A percentile compares a stretch with the other conserved stretches of the same genome.
phyloP scores from a whole-genome alignment of 768 basidiomycete genomes.

The Leccinellum luteum region DNA sequence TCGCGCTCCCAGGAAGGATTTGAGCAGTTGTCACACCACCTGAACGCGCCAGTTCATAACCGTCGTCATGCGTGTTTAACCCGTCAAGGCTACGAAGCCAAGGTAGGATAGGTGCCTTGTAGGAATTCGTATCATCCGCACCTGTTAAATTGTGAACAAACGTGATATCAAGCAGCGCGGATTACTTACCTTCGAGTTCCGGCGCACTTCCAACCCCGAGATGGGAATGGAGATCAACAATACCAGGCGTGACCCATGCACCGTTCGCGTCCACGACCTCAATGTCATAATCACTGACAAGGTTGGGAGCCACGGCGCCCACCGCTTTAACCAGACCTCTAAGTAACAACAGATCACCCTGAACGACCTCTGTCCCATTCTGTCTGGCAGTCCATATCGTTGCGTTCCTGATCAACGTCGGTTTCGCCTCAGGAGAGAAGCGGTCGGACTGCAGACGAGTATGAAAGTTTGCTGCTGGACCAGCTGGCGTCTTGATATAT shows the following conservation, averaged over 20 bases:
- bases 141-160: conserved; percentile 27
- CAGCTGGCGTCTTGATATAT: conserved; percentile 39
- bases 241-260: conserved; percentile 80
- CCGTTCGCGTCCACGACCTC: conserved; percentile 61
- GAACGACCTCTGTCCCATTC: conserved; percentile 64
- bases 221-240: conserved; percentile 50
- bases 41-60: conserved; percentile 39
- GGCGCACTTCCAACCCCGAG: conserved; percentile 41
- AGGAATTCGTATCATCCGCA: conserved; percentile 56
- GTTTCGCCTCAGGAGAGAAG: conserved; percentile 58
- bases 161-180: neutral
- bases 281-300: conserved; percentile 18
- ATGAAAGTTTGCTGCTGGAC: conserved; percentile 46
- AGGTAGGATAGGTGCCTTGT: conserved; percentile 58
- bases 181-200: conserved; percentile 25
- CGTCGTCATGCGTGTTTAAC: conserved; percentile 43
- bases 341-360: conserved; percentile 67
- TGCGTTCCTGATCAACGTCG: conserved; percentile 69
- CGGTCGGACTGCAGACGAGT: conserved; percentile 59
- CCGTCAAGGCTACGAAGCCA: conserved; percentile 52
- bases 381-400: conserved; percentile 79
- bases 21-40: conserved; percentile 50
- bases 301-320: conserved; percentile 39
- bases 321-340: conserved; percentile 63
- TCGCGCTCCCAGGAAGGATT: conserved; percentile 46